A percentile compares a stretch with the other conserved stretches of the same genome.
phyloP scores from a whole-genome alignment of 139 green algal genomes.

The Chlamydomonas schloesseri region DNA sequence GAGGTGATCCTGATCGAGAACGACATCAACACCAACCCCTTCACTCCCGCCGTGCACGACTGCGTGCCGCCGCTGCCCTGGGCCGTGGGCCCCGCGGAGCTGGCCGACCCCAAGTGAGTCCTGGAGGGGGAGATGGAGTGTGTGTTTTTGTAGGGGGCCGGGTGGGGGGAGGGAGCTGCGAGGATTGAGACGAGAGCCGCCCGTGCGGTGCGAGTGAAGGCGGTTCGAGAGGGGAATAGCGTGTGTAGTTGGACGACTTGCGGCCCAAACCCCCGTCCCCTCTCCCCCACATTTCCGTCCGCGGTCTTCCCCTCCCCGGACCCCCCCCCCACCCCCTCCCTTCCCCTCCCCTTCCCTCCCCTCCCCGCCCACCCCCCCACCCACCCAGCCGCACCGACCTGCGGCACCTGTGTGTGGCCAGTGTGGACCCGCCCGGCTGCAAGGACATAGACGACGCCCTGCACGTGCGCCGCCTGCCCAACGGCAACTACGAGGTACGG shows the following conservation, averaged over 20 bases:
- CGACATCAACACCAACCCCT: constrained; percentile 90
- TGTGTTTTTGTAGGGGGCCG: too few relatives aligned
- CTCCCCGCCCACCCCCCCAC: too few relatives aligned
- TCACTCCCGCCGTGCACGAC: constrained; percentile 91
- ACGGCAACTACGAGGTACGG: constrained; percentile 72
- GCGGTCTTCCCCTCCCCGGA: neutral
- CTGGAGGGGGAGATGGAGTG: too few relatives aligned
- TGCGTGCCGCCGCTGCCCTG: constrained; percentile 96
- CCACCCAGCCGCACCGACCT: constrained; percentile 1
- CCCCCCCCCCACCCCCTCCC: too few relatives aligned
- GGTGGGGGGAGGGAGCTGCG: too few relatives aligned
- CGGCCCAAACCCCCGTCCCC: too few relatives aligned
- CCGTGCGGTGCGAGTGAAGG: too few relatives aligned
- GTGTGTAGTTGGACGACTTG: too few relatives aligned
- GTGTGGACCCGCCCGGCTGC: constrained; percentile 90
- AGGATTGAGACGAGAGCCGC: too few relatives aligned
- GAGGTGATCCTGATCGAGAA: constrained; percentile 91
- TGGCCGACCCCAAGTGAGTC: constrained; percentile 37
- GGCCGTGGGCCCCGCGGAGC: constrained; percentile 70
- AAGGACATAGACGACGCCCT: constrained; percentile 95
- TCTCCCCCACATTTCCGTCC: too few relatives aligned
- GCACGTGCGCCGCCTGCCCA: constrained; percentile 75
- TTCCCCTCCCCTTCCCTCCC: too few relatives aligned
- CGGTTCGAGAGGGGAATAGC: too few relatives aligned
- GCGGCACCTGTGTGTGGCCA: constrained; percentile 66